Evolutionary conservation across 2,329 filamentous ascomycete species (phyloP), one percentile per base, ranked within the genome.

Genomic region (Monosporascus sp.): DNA sequence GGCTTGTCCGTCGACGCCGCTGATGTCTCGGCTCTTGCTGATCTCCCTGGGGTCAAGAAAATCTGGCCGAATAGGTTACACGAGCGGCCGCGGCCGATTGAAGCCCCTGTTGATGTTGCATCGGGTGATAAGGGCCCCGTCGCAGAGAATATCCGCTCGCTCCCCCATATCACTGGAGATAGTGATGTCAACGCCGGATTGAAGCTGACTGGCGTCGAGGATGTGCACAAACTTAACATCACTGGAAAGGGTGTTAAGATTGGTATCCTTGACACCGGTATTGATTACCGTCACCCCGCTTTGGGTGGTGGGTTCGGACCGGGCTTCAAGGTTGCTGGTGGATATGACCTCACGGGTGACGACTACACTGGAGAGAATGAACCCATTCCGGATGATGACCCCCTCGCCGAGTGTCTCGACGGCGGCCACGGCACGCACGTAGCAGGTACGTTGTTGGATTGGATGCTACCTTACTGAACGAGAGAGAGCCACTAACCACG

Each of bases 11-110:
- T 58, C 46, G 48, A 58, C 22, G 54, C 50, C n/a, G 50, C 45
- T 5, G 53, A 57, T 15, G 36, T 54, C 46, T 39, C 46, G 11
- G 31, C 49, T 17, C 25, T 55, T 27, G 42, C 54, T 5, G 36
- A 48, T 14, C 20, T 57, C n/a, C 54, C 56, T 14, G 54, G 55
- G 24, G 56, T 58, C 41, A 56, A 57, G 41, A 51, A 51, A 2
- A 51, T 58, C 27, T 57, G 56, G 56, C 54, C 54, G 14, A 55
- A 54, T n/a, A 41, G 39, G n/a, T 48, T 54, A 24, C 49, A 54
- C 24, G 46, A 54, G 8, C 56, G 54, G 20, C 56, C 56, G 2
- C 20, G 18, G 6, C 56, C 56, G 5, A 44, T 41, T 25, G 48
- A 41, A 9, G 34, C 15, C 11, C 15, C 34, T 22, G 4, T 39